Conservation (phyloP, 2,329 filamentous ascomycete species). For the Alternaria incomplexa region DNA sequence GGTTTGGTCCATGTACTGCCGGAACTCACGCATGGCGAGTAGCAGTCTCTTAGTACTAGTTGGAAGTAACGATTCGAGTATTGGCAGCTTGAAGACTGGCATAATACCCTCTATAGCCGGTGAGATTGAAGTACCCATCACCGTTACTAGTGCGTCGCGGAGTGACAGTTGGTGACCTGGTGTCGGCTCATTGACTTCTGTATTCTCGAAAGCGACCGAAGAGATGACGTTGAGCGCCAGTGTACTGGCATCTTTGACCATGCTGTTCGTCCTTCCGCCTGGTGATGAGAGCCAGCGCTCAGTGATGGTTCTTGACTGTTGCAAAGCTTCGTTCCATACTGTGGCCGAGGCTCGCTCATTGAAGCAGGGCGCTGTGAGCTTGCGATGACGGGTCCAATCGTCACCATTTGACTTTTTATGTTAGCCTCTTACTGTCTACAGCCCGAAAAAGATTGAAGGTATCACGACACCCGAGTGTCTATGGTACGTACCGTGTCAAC, state of each 20-base stretch:
- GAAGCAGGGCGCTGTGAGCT: conserved; percentile 52
- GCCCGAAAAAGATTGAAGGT: too few species aligned
- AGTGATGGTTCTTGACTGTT: conserved; percentile 57
- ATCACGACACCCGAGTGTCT: too few species aligned
- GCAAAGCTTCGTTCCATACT: conserved; percentile 64
- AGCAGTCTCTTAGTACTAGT: conserved; percentile 22
- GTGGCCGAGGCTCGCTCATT: conserved; percentile 51
- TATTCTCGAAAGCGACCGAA: conserved; percentile 45
- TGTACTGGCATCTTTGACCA: conserved; percentile 43
- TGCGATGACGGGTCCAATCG: conserved; percentile 52
- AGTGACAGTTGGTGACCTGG: conserved; percentile 20
- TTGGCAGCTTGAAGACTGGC: conserved; percentile 2
- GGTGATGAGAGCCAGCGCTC: conserved; percentile 25
- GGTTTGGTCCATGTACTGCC: conserved; percentile 24
- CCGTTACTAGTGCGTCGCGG: conserved; percentile 30
- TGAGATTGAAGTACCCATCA: conserved; percentile 35
- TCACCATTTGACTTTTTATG: conserved; percentile 7
- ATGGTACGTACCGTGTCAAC: conserved; percentile 29
- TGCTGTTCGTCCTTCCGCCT: conserved; percentile 26
- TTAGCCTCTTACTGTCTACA: too few species aligned
- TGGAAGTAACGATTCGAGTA: conserved; percentile 25
- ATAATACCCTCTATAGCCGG: conserved; percentile 17
- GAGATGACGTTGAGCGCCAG: conserved; percentile 49
- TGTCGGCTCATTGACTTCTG: conserved; percentile 17
- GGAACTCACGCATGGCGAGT: conserved; percentile 21